Base-by-base conservation (phyloP, 352 stramenopile genomes). In the Phytopythium oedochilum region DNA sequence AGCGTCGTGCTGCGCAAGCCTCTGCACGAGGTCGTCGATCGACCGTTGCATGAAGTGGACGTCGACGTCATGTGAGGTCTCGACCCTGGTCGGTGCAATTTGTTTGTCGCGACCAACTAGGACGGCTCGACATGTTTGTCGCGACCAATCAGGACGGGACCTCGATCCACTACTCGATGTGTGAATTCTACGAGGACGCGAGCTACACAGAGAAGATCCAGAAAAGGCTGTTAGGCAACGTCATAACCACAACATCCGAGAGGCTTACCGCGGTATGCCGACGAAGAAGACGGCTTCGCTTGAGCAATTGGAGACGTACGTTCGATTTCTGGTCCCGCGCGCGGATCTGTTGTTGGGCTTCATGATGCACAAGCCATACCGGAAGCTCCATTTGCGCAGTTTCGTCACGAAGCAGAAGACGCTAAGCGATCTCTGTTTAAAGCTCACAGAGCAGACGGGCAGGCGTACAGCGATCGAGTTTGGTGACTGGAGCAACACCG, bases 61-160 rank as follows among this genome's bases (percentile, higher is more conserved):
- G 28, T 32, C 18, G 42, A 47, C 26, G 10, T 47, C 3, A 35
- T 57, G 25, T 62, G 55, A 55, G 55, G 55, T 18, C 60, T 67
- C 15, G 53, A 63, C 15, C 49, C 60, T n/a, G 49, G 60, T 25
- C 54, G 42, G 0, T 32, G 25, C 12, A 39, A 63, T 53, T 3
- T 63, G 34, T 67, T 67, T 11, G 51, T 66, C 4, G 48, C 60
- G 7, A 59, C 54, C 1, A 66, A 61, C 44, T 48, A 66, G 32
- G 36, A 26, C 0, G 54, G 31, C 12, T 32, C 59, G 31, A 61
- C n/a, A n/a, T n/a, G n/a, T n/a, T n/a, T n/a, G n/a, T n/a, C n/a
- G n/a, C n/a, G n/a, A n/a, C n/a, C n/a, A n/a, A n/a, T n/a, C n/a
- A n/a, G n/a, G n/a, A n/a, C n/a, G n/a, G n/a, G n/a, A n/a, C n/a